Conservation (phyloP, 148 eudicot genomes). For the Vaccinium vitisidaea region DNA sequence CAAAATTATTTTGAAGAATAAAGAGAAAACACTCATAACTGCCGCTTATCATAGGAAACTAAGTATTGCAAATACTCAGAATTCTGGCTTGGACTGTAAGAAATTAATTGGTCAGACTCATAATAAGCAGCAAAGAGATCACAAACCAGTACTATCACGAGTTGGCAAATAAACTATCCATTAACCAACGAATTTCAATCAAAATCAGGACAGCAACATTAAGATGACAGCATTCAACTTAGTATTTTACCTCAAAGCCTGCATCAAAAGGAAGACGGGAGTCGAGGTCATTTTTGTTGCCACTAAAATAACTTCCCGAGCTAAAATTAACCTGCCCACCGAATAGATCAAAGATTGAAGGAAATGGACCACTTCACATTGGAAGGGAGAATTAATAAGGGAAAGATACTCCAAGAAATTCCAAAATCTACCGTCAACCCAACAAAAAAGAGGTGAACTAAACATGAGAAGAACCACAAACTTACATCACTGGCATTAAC, state of each 20-base stretch:
- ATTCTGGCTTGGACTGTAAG: neutral
- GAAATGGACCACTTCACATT: neutral
- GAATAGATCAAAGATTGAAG: neutral
- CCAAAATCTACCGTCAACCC: neutral
- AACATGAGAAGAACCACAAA: constrained; percentile 22
- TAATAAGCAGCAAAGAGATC: neutral
- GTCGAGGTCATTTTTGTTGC: constrained; percentile 42
- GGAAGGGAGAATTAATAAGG: neutral
- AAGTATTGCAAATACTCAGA: neutral
- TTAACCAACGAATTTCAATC: neutral
- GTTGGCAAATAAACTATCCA: neutral
- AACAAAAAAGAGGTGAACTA: constrained; percentile 6
- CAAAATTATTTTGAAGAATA: neutral
- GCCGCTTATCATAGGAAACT: neutral
- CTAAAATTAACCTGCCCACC: constrained; percentile 82
- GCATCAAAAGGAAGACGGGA: constrained; percentile 84
- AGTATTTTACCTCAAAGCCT: constrained; percentile 77
- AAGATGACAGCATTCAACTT: neutral
- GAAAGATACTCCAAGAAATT: neutral
- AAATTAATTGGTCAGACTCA: neutral
- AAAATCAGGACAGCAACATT: neutral
- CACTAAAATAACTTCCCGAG: constrained; percentile 85
- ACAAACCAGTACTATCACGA: neutral
- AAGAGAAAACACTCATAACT: neutral
- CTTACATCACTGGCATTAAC: constrained; percentile 99